These are phyloP conservation scores for Cryptococcus wingfieldii DNA, from an alignment of 1,284 basidiomycete species.

Conservation along the genomic window DNA sequence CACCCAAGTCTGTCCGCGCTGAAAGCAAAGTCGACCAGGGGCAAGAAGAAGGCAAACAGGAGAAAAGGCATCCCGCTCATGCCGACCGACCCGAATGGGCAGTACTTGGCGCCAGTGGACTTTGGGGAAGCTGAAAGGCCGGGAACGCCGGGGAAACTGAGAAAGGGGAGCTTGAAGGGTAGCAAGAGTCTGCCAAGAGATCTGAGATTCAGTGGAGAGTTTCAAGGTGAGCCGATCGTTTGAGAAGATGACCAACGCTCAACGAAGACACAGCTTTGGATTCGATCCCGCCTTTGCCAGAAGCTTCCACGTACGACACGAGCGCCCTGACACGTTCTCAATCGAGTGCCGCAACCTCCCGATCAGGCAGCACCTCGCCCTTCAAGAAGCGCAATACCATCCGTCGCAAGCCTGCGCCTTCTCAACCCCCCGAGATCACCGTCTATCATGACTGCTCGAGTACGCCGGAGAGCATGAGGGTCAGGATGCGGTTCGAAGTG, in stretches of 20 bases:
- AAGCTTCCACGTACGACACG: slow-evolving; percentile 1
- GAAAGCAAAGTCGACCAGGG: slow-evolving; percentile 16
- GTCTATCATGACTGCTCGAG: slow-evolving; percentile 8
- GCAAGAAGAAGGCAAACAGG: slow-evolving; percentile 8
- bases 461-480: slow-evolving; percentile 19
- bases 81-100: background rate
- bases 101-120: background rate
- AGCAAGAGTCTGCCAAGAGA: slow-evolving; percentile 18
- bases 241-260: background rate
- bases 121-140: slow-evolving; percentile 2
- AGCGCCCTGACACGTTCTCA: background rate
- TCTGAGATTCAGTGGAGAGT: slow-evolving; percentile 12
- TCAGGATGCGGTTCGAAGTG: slow-evolving; percentile 18
- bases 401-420: background rate
- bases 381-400: background rate
- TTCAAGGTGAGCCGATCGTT: slow-evolving; percentile 3
- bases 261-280: background rate
- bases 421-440: slow-evolving; percentile 4
- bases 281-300: slow-evolving; percentile 1
- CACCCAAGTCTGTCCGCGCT: slow-evolving; percentile 33
- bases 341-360: background rate
- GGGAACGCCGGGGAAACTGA: slow-evolving; percentile 2
- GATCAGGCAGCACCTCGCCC: background rate
- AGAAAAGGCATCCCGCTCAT: slow-evolving; percentile 3
- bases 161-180: slow-evolving; percentile 11